Evolutionary conservation across 306 rosid species (phyloP).

Genomic region (Luffa acutangula): DNA sequence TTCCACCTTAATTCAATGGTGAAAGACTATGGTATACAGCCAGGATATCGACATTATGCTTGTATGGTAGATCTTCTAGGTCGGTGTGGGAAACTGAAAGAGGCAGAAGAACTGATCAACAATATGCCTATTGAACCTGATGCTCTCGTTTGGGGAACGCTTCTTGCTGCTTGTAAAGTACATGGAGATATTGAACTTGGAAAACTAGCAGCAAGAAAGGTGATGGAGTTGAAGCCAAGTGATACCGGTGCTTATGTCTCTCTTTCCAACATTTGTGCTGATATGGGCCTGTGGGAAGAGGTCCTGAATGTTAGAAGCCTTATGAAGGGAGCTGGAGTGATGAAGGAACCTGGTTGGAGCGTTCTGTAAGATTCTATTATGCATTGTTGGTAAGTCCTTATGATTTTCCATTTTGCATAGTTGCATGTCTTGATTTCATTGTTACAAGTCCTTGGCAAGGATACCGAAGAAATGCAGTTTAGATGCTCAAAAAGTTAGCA

Average conservation of each 20-base stretch:
- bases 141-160: slow-evolving; percentile 62
- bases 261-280: slow-evolving; percentile 70
- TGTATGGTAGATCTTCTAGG: slow-evolving; percentile 77
- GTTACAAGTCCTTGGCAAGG: neutral
- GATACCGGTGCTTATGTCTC: slow-evolving; percentile 55
- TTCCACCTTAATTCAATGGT: slow-evolving; percentile 53
- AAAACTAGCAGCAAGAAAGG: slow-evolving; percentile 46
- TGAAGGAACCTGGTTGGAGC: slow-evolving; percentile 73
- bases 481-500: neutral
- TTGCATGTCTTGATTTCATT: neutral
- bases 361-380: slow-evolving; percentile 13
- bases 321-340: slow-evolving; percentile 39
- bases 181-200: slow-evolving; percentile 65
- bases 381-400: neutral
- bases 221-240: slow-evolving; percentile 44
- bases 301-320: slow-evolving; percentile 46
- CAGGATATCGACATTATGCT: slow-evolving; percentile 56
- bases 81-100: slow-evolving; percentile 54
- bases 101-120: slow-evolving; percentile 42
- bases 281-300: slow-evolving; percentile 59
- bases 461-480: neutral
- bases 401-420: neutral
- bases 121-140: slow-evolving; percentile 46
- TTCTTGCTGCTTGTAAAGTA: slow-evolving; percentile 68
- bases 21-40: slow-evolving; percentile 37